These are phyloP conservation scores for Poa annua DNA, from an alignment of 176 grass and related monocot species.

Conservation along the genomic window DNA sequence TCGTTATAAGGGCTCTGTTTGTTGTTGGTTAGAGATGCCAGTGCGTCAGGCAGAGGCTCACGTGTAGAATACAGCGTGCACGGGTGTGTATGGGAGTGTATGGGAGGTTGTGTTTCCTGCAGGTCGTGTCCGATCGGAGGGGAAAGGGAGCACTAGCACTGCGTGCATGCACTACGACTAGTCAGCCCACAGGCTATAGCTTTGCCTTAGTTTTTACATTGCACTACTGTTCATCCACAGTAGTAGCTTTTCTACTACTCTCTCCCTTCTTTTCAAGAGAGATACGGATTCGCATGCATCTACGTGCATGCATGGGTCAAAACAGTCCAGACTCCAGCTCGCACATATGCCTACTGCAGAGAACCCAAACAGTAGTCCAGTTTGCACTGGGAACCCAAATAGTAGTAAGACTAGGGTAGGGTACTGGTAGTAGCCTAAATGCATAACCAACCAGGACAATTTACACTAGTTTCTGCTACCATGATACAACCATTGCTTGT, in stretches of 20 bases:
- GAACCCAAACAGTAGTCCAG: not conserved
- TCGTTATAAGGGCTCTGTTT: too few relatives aligned
- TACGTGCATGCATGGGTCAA: slow-evolving; percentile 14
- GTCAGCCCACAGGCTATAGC: not conserved
- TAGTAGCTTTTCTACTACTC: not conserved
- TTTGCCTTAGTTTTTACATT: slow-evolving; percentile 3
- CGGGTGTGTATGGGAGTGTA: not conserved
- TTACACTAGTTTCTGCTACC: not conserved
- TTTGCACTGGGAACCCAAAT: too few relatives aligned
- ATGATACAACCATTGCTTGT: not conserved
- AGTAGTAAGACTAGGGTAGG: too few relatives aligned
- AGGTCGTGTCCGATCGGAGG: not conserved
- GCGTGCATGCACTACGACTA: not conserved
- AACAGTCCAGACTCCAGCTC: not conserved
- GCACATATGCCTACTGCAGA: not conserved
- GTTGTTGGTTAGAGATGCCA: too few relatives aligned
- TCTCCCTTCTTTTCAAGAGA: not conserved
- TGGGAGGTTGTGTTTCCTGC: not conserved
- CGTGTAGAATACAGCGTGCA: not conserved
- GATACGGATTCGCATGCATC: not conserved
- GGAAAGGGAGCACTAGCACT: not conserved
- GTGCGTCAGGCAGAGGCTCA: not conserved
- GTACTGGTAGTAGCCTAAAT: not conserved
- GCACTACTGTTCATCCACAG: slow-evolving; percentile 8
- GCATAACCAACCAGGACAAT: not conserved